Percentiles rank a stretch among this genome's conserved stretches.
phyloP scores from a whole-genome alignment of 2,329 filamentous ascomycete species.

The Beauveria sp. region DNA sequence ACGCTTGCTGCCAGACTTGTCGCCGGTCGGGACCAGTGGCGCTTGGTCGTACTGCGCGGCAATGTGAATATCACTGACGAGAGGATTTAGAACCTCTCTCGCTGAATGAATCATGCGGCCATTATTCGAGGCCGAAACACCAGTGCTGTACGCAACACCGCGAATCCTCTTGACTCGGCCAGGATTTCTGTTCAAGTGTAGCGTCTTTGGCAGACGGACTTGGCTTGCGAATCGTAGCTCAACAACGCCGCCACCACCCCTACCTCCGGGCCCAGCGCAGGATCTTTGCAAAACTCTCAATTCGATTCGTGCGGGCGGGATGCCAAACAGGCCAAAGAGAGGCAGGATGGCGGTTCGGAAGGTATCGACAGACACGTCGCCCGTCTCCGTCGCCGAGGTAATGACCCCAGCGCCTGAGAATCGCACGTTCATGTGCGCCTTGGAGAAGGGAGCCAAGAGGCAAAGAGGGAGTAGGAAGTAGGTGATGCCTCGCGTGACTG shows the following conservation, averaged over 20 bases:
- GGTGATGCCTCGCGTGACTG: conserved; percentile 72
- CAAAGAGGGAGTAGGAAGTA: conserved; percentile 90
- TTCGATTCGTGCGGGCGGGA: conserved; percentile 71
- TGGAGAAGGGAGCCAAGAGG: conserved; percentile 86
- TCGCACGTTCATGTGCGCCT: conserved; percentile 80
- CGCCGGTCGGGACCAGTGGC: conserved; percentile 45
- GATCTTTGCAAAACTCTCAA: conserved; percentile 73
- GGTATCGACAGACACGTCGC: conserved; percentile 86
- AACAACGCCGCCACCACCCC: conserved; percentile 83
- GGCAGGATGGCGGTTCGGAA: conserved; percentile 90
- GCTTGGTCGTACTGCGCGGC: conserved; percentile 70
- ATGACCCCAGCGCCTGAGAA: conserved; percentile 90
- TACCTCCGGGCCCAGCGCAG: conserved; percentile 65
- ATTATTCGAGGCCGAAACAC: conserved; percentile 88
- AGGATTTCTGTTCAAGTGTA: conserved; percentile 75
- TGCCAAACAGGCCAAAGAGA: conserved; percentile 83
- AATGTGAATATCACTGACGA: conserved; percentile 85
- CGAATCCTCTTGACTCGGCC: conserved; percentile 82
- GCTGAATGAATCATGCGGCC: conserved; percentile 90
- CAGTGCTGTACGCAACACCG: conserved; percentile 88
- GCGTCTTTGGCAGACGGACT: conserved; percentile 84
- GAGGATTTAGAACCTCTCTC: conserved; percentile 74
- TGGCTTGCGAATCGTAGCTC: conserved; percentile 90
- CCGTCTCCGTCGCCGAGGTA: conserved; percentile 72
- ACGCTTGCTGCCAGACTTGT: conserved; percentile 47